Conservation (phyloP, 768 basidiomycete species). For the Suillus luteus region DNA sequence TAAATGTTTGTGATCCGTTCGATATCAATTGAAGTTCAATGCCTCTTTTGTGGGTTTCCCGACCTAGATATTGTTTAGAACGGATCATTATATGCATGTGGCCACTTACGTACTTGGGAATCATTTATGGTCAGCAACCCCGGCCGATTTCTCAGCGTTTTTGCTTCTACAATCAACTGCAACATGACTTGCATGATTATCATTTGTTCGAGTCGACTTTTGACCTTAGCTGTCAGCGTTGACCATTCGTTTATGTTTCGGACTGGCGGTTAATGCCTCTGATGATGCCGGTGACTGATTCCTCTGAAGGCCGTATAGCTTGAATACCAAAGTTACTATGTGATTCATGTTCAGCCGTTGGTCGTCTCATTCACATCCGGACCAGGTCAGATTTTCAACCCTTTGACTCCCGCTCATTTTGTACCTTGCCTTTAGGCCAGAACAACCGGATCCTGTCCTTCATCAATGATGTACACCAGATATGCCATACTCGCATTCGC, state of each 20-base stretch:
- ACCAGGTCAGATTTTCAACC: background rate
- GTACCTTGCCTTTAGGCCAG: background rate
- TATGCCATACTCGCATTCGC: background rate
- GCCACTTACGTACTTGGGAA: too few species aligned
- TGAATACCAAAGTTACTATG: background rate
- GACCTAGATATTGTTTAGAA: too few species aligned
- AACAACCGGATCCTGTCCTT: conserved; percentile 1
- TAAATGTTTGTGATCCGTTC: too few species aligned
- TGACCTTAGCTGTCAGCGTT: background rate
- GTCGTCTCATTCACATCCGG: background rate
- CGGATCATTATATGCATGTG: too few species aligned
- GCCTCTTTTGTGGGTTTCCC: too few species aligned
- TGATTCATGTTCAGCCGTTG: background rate
- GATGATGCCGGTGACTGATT: background rate
- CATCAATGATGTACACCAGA: background rate
- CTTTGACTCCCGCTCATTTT: background rate
- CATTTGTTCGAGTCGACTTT: background rate
- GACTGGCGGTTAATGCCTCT: background rate
- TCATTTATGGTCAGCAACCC: too few species aligned
- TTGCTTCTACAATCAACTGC: background rate
- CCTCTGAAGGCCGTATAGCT: background rate
- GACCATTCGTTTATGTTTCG: background rate
- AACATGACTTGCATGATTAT: background rate
- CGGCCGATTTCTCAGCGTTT: too few species aligned
- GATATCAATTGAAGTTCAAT: too few species aligned